Base-by-base conservation (phyloP, 805 yeast species). In the Candida nemodendra region DNA sequence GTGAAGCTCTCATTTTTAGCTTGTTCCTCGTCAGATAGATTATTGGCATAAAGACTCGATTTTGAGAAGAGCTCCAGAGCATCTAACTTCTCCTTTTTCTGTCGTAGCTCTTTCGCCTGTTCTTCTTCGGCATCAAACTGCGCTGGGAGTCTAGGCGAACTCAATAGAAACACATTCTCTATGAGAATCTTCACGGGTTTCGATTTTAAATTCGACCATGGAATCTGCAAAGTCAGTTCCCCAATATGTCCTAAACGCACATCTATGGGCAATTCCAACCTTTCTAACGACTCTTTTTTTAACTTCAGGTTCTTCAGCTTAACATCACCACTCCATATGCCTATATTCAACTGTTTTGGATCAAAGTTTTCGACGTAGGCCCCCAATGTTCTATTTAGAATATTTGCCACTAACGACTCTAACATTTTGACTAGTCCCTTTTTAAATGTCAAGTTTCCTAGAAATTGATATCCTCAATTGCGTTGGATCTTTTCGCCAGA, bases 241-340 rank as follows among this genome's bases (percentile, higher is more conserved):
- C 98, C 99, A 41, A 93, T 61, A 56, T 86, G 88, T 27, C 99
- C 99, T 56, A 84, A 84, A 44, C 78, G 76, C 11, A 95, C 91
- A 58, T 90, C 86, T 25, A 93, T 64, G 2, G 99, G 99, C 26
- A 95, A 64, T 45, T 84, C 78, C 47, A 93, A 73, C 50, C 84
- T 76, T 61, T 95, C 99, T 32, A 93, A 68, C 3, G 96, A 88
- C 66, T 90, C 97, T 44, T 84, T 83, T 63, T 86, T 88, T 42
- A 93, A 68, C 40, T 81, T 74, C 44, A 95, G 72, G 57, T 90
- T 81, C 45, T 72, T 74, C 38, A 93, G 69, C 57, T 86, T 86
- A 21, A 90, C 98, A 68, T 93, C 98, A 25, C 99, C 99, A 53
- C 89, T 79, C 96, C 98, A 90, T 23, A 93, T 89, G 4, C 98